Percentiles rank a stretch among this genome's conserved stretches.
Evolutionary conservation across 129 eudicot species (phyloP).

Genomic region (Arctium minus): DNA sequence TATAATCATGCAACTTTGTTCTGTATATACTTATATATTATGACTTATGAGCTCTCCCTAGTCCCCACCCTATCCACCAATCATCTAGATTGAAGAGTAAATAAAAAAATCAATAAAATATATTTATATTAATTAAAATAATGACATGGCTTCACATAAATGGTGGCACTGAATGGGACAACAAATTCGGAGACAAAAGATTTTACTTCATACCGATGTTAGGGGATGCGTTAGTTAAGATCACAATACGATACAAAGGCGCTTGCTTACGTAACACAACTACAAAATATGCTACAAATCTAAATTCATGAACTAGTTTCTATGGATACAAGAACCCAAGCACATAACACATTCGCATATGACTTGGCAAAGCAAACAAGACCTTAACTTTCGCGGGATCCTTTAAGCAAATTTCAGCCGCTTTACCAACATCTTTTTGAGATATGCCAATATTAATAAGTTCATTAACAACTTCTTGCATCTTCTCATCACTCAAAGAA

Average conservation of each 20-base stretch:
- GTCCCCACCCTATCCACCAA: too few species aligned
- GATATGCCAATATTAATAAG: slow-evolving; percentile 3
- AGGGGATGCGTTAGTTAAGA: background rate
- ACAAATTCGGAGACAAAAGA: too few species aligned
- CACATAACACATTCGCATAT: slow-evolving; percentile 10
- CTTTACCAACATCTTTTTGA: slow-evolving; percentile 5
- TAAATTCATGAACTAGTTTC: background rate
- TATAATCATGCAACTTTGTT: too few species aligned
- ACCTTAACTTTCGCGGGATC: slow-evolving; percentile 1
- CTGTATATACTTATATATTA: too few species aligned
- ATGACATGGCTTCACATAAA: too few species aligned
- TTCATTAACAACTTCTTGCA: slow-evolving; percentile 5
- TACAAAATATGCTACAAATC: background rate
- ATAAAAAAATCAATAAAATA: too few species aligned
- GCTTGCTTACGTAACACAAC: background rate
- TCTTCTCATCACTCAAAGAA: background rate
- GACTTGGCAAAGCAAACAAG: background rate
- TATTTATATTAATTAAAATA: too few species aligned
- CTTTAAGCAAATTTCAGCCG: slow-evolving; percentile 5
- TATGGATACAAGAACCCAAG: background rate
- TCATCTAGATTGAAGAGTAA: too few species aligned
- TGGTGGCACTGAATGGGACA: too few species aligned
- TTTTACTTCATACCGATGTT: too few species aligned
- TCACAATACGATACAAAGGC: too few species aligned
- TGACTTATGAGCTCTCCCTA: too few species aligned